Evolutionary conservation across 1,284 basidiomycete species (phyloP).

Genomic region (Tylopilus microsporus): DNA sequence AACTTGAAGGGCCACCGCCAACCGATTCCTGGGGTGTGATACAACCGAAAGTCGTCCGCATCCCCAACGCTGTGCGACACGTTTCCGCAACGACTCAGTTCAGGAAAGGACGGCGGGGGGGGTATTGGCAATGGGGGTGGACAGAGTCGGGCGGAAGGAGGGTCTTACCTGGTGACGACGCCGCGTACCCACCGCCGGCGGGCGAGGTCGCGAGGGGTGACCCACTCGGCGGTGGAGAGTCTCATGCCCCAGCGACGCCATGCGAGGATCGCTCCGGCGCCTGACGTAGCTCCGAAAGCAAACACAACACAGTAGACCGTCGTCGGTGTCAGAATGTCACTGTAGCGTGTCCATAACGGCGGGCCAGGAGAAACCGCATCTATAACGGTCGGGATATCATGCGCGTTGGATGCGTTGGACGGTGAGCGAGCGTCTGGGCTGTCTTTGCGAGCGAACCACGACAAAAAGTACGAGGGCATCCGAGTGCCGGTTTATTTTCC

Average conservation of each 20-base stretch:
- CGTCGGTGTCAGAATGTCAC: neutral
- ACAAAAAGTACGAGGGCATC: neutral
- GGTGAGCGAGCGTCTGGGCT: neutral
- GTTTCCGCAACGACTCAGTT: slow-evolving; percentile 1
- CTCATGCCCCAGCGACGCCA: slow-evolving; percentile 58
- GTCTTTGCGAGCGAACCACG: slow-evolving; percentile 13
- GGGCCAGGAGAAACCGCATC: neutral
- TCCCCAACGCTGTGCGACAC: slow-evolving; percentile 65
- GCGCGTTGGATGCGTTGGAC: neutral
- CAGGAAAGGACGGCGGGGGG: neutral
- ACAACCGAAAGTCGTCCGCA: slow-evolving; percentile 75
- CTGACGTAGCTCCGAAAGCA: slow-evolving; percentile 40
- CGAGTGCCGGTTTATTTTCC: neutral
- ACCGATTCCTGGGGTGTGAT: slow-evolving; percentile 76
- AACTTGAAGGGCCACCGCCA: slow-evolving; percentile 71
- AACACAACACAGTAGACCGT: slow-evolving; percentile 29
- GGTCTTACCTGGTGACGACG: slow-evolving; percentile 62
- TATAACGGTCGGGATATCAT: neutral
- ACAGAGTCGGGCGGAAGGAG: neutral
- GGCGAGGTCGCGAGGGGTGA: slow-evolving; percentile 56
- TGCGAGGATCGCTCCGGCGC: slow-evolving; percentile 36
- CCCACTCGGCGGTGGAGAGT: slow-evolving; percentile 58
- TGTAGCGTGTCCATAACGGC: neutral
- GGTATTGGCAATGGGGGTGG: neutral
- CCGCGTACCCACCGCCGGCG: slow-evolving; percentile 65